Evolutionary conservation across 768 basidiomycete genomes (phyloP), one percentile per base, ranked within the genome.

Genomic region (Russula ochroleuca): DNA sequence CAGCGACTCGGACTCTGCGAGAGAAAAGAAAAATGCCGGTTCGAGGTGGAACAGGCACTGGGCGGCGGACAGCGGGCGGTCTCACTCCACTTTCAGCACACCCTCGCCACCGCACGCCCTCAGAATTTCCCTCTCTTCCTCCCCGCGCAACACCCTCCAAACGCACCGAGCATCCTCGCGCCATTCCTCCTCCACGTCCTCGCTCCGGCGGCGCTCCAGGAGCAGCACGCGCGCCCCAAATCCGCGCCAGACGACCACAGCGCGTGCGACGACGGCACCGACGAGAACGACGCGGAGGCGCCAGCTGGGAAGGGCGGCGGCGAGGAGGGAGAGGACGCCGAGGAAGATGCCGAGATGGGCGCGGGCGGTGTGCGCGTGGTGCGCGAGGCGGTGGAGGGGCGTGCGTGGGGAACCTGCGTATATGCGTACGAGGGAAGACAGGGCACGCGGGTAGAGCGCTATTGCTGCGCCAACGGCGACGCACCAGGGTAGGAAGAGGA

Each of bases 401-500:
- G 61, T 63, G 33, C 33, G 57, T 13, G 58, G 61, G 1, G 54
- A 28, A 1, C 23, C 41, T 6, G 57, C 50, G 59, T 63, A 63
- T 19, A 45, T 25, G 19, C 61, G 62, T 13, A 66, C 65, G 38
- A 61, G 61, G 15, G 21, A n/a, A n/a, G 52, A 23, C 3, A 66
- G 40, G 14, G 33, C n/a, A 11, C 57, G 61, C 2, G 67, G 67
- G 21, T 56, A 43, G 21, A 68, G 35, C 10, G 55, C 33, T 33
- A 68, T 62, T 0, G 51, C 43, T 13, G 62, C 65, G 45, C 65
- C 67, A 38, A 68, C 65, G 54, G 57, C 50, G 38, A 68, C 17
- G 38, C 61, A 63, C 65, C 65, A 68, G 1, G 65, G 61, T 11
- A 65, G 55, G 62, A 68, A 66, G 50, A 68, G 35, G 8, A 63